Evolutionary conservation across 768 basidiomycete genomes (phyloP), one percentile per base, ranked within the genome.

Genomic region (Lyophyllum shimeji): DNA sequence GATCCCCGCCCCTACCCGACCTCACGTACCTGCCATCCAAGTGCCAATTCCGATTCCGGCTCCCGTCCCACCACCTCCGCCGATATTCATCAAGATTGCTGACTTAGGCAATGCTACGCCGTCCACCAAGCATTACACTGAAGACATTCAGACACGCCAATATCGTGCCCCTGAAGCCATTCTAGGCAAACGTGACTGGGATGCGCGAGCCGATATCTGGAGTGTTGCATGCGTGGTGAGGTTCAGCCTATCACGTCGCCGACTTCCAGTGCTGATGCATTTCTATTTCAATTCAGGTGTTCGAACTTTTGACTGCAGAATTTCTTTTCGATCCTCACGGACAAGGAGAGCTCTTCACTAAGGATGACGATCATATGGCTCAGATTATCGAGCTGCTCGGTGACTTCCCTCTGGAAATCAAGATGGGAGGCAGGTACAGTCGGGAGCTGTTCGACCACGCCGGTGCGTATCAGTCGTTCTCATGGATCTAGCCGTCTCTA

Each of bases 151-250:
- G 74, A 97, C 94, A n/a, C 83, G 94, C 42, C 94, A 96, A 67
- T 97, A 97, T 69, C 88, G 94, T 58, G 83, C 90, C 24, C 94
- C 94, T n/a, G 94, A 97, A 70, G 94, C 93, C 52, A 94, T 97
- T 62, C 75, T 95, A 17, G 94, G 95, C 17, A 84, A 86, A 52
- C 82, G 82, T 33, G 90, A 92, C 62, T 97, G 94, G 94, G 91
- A 87, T 61, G 77, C 83, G 34, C 83, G 87, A 52, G 93, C 84
- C 43, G 94, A 97, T 71, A 83, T 95, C 20, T 97, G 94, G 94
- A 90, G 88, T 63, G 85, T 93, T 23, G 95, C 91, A 20, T 95
- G 93, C 71, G 79, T 97, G 65, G 83, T 90, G 60, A 66, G 39
- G 25, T 12, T 51, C 9, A 21, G 23, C 27, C 25, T 20, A 17